Conservation (phyloP, 176 grass and related monocot genomes). For the Phyllostachys edulis region DNA sequence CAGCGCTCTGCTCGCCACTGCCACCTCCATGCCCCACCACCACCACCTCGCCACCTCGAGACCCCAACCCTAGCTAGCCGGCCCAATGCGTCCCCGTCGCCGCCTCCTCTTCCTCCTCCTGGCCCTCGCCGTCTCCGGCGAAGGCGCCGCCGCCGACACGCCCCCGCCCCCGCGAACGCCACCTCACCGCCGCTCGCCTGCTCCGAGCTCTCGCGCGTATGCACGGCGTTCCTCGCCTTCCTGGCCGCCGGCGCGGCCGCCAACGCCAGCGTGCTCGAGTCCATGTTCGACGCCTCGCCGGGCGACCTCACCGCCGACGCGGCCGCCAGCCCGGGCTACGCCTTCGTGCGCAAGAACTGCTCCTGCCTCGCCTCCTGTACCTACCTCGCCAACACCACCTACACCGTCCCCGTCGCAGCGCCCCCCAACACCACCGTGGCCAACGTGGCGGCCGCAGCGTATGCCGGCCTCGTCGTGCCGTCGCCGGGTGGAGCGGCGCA, state of each 20-base stretch:
- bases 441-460: constrained; percentile 46
- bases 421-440: constrained; percentile 43
- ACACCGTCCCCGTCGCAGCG: constrained; percentile 46
- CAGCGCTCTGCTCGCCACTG: constrained; percentile 40
- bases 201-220: constrained; percentile 80
- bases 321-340: constrained; percentile 73
- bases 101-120: constrained; percentile 27
- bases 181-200: constrained; percentile 69
- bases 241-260: constrained; percentile 21
- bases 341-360: constrained; percentile 97
- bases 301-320: constrained; percentile 79
- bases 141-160: background rate
- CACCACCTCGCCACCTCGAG: constrained; percentile 41
- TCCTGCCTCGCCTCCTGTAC: constrained; percentile 74
- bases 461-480: constrained; percentile 58
- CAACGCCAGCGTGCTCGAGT: constrained; percentile 49
- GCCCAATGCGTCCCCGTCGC: constrained; percentile 39
- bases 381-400: constrained; percentile 90
- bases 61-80: constrained; percentile 41
- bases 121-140: constrained; percentile 2
- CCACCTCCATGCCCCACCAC: constrained; percentile 38
- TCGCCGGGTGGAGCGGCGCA: constrained; percentile 44
- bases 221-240: constrained; percentile 95
- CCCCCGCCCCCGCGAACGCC: constrained; percentile 4
- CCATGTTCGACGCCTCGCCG: constrained; percentile 87